phyloP scores from a whole-genome alignment of 2,329 filamentous ascomycete genomes.

The Albophoma yamanashiensis region DNA sequence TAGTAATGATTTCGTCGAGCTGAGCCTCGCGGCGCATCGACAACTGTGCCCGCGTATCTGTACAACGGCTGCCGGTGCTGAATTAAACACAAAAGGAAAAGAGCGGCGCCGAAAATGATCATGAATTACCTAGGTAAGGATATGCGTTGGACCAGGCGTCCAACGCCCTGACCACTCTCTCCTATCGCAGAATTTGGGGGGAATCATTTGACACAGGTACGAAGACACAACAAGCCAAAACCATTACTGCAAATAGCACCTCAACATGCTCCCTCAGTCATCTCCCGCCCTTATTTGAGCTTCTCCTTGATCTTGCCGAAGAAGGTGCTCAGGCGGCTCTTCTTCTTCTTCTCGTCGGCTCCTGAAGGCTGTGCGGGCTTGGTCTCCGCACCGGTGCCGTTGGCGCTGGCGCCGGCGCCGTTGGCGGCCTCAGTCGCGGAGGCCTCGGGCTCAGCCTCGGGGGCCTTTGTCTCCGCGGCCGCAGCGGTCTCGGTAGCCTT shows the following conservation, averaged over 20 bases:
- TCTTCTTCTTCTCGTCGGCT: slow-evolving; percentile 53
- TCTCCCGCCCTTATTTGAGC: slow-evolving; percentile 15
- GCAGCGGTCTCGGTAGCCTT: slow-evolving; percentile 9
- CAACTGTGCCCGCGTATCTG: slow-evolving; percentile 5
- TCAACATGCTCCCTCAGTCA: slow-evolving; percentile 4
- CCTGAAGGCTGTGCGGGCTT: slow-evolving; percentile 13
- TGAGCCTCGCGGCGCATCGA: slow-evolving; percentile 1
- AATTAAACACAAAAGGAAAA: slow-evolving; percentile 3
- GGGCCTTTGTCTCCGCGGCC: slow-evolving; percentile 4
- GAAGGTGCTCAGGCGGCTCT: slow-evolving; percentile 51
- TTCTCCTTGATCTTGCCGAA: slow-evolving; percentile 47
- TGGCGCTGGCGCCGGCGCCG: slow-evolving; percentile 2
- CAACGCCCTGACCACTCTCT: slow-evolving; percentile 18
- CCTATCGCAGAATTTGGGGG: slow-evolving; percentile 21
- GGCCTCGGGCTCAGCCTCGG: slow-evolving; percentile 6
- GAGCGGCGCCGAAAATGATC: slow-evolving; percentile 10
- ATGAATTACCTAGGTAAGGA: slow-evolving; percentile 24
- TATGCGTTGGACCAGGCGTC: slow-evolving; percentile 20
- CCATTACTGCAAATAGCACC: slow-evolving; percentile 13
- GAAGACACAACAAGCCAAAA: slow-evolving; percentile 23
- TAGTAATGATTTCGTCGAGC: slow-evolving; percentile 1
- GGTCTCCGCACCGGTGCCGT: slow-evolving; percentile 11
- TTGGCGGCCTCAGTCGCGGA: slow-evolving; percentile 8
- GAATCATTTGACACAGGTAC: slow-evolving; percentile 27
- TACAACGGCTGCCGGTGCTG: slow-evolving; percentile 10